Evolutionary conservation across 257 asterid species (phyloP).

Genomic region (Solanum etuberosum): DNA sequence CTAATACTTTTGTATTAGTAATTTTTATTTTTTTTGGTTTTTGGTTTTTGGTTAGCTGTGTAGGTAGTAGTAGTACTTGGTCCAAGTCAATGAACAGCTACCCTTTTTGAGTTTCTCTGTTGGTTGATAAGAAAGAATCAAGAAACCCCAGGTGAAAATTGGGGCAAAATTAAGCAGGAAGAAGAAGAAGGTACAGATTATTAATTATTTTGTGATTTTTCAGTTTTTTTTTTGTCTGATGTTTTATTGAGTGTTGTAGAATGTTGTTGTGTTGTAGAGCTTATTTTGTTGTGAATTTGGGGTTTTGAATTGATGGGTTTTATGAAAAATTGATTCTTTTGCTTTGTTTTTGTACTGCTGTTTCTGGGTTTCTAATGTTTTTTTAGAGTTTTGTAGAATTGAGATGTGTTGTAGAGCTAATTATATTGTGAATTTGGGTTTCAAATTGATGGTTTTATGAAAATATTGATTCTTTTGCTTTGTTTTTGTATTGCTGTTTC

Average conservation of each 20-base stretch:
- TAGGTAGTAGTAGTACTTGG: slow-evolving; percentile 8
- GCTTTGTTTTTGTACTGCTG: not conserved
- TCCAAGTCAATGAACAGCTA: slow-evolving; percentile 37
- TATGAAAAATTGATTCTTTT: not conserved
- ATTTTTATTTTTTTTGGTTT: not conserved
- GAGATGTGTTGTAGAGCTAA: not conserved
- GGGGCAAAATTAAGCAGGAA: not conserved
- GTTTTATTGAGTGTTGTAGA: not conserved
- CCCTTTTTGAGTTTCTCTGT: not conserved
- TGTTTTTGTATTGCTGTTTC: not conserved
- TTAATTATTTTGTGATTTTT: not conserved
- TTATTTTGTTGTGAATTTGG: not conserved
- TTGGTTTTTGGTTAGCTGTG: not conserved
- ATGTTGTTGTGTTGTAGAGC: not conserved
- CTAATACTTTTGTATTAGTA: not conserved
- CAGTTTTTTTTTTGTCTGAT: not conserved
- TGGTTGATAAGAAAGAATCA: not conserved
- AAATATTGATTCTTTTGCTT: not conserved
- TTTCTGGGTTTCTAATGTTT: not conserved
- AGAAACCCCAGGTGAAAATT: not conserved
- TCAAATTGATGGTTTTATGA: not conserved
- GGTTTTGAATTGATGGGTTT: not conserved
- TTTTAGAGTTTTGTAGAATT: not conserved
- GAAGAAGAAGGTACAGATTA: not conserved
- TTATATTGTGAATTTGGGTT: not conserved